Evolutionary conservation across 768 basidiomycete genomes (phyloP).

Genomic region (Leucocoprinus leucothites): DNA sequence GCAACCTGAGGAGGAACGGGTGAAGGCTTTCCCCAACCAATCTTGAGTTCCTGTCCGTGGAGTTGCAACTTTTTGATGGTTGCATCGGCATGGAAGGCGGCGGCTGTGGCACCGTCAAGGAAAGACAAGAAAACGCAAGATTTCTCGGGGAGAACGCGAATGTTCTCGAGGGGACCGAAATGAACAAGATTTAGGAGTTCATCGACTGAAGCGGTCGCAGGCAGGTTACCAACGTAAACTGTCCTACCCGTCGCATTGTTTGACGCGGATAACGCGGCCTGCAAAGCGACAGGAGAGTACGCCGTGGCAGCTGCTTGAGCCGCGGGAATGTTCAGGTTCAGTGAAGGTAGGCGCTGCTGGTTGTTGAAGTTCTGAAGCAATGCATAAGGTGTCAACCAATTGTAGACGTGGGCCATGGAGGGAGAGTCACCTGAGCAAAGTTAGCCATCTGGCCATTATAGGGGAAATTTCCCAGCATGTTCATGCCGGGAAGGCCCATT

Average conservation of each 20-base stretch:
- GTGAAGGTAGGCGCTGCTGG: conserved; percentile 62
- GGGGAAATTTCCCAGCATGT: conserved; percentile 69
- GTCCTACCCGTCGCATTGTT: conserved; percentile 78
- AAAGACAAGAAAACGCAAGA: conserved; percentile 98
- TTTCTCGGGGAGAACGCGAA: conserved; percentile 94
- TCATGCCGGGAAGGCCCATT: conserved; percentile 76
- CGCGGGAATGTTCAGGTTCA: conserved; percentile 65
- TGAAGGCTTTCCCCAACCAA: conserved; percentile 97
- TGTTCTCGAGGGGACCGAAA: conserved; percentile 93
- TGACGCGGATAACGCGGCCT: conserved; percentile 67
- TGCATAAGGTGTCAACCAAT: conserved; percentile 13
- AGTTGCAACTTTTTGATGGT: conserved; percentile 90
- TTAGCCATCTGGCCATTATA: conserved; percentile 70
- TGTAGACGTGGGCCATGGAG: conserved; percentile 8
- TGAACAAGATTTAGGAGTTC: conserved; percentile 97
- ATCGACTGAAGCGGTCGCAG: conserved; percentile 93
- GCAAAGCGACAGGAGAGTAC: conserved; percentile 78
- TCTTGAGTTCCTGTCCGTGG: conserved; percentile 95
- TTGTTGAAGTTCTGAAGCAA: conserved; percentile 28
- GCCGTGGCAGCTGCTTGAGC: conserved; percentile 52
- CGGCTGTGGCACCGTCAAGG: conserved; percentile 89
- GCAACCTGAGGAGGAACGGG: conserved; percentile 84
- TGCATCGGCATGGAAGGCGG: conserved; percentile 97
- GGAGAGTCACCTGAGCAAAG: conserved; percentile 55
- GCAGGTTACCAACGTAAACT: conserved; percentile 96